Evolutionary conservation across 2,329 filamentous ascomycete genomes (phyloP).

Genomic region (Botrytis medusae): DNA sequence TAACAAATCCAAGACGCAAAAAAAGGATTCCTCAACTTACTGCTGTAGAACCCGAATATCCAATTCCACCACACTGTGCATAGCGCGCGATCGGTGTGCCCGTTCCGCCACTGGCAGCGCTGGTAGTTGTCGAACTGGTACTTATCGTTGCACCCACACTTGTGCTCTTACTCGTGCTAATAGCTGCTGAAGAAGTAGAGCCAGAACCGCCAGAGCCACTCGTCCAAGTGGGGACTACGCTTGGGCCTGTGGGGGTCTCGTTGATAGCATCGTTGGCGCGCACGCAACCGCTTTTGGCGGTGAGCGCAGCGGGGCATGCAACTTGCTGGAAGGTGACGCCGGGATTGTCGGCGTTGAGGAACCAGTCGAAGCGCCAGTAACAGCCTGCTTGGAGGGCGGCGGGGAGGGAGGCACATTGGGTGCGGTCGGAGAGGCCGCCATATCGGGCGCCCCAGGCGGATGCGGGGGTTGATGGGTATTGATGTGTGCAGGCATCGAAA

Average conservation of each 20-base stretch:
- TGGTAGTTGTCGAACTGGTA: not conserved
- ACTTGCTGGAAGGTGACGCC: conserved; percentile 47
- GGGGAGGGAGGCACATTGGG: conserved; percentile 48
- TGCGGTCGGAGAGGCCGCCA: conserved; percentile 47
- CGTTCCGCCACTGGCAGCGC: not conserved
- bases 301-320: conserved; percentile 47
- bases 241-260: conserved; percentile 16
- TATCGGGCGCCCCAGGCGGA: conserved; percentile 49
- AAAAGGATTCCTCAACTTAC: conserved; percentile 4
- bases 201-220: not conserved
- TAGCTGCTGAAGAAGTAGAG: not conserved
- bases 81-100: not conserved
- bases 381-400: conserved; percentile 46
- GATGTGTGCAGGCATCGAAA: conserved; percentile 52
- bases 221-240: conserved; percentile 12
- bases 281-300: conserved; percentile 45
- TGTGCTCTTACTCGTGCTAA: not conserved
- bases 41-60: conserved; percentile 9
- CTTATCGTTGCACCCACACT: not conserved
- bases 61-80: conserved; percentile 19
- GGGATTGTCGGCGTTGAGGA: conserved; percentile 49
- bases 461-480: conserved; percentile 46
- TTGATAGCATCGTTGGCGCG: conserved; percentile 19
- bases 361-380: conserved; percentile 55
- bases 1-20: not conserved